phyloP scores from a whole-genome alignment of 1,139 yeast species.

The Suhomyces panamericanus region DNA sequence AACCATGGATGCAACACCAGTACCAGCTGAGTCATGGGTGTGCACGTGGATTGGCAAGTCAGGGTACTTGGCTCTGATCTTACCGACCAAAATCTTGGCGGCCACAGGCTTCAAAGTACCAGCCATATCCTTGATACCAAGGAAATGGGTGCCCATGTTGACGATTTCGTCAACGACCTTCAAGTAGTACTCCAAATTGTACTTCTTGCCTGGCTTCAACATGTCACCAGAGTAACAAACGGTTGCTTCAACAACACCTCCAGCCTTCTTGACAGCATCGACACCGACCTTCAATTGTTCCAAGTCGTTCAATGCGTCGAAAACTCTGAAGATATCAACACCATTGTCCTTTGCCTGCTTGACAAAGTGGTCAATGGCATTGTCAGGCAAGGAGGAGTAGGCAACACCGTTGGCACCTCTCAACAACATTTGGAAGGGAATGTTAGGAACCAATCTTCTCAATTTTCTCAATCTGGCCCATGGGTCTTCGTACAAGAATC shows the following conservation, averaged over 20 bases:
- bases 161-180: conserved; percentile 81
- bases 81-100: conserved; percentile 74
- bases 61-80: conserved; percentile 85
- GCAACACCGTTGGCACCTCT: conserved; percentile 99
- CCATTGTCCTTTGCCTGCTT: conserved; percentile 93
- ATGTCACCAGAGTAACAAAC: conserved; percentile 98
- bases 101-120: conserved; percentile 97
- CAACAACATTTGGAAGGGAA: conserved; percentile 97
- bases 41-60: conserved; percentile 96
- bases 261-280: conserved; percentile 96
- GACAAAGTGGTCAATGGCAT: conserved; percentile 96
- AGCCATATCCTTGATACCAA: conserved; percentile 99
- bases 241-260: conserved; percentile 98
- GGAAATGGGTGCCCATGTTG: conserved; percentile 90
- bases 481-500: conserved; percentile 97
- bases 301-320: conserved; percentile 94
- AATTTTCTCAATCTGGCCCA: conserved; percentile 93
- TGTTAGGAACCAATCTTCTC: conserved; percentile 90
- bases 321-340: conserved; percentile 95
- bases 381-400: conserved; percentile 94
- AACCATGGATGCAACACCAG: conserved; percentile 96
- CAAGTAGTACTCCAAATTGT: conserved; percentile 87
- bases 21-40: conserved; percentile 99
- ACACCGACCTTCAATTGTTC: conserved; percentile 97
- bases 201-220: conserved; percentile 92